These are phyloP conservation scores for Herpetospermum pedunculosum DNA, from an alignment of 306 rosid genomes.

Conservation along the genomic window DNA sequence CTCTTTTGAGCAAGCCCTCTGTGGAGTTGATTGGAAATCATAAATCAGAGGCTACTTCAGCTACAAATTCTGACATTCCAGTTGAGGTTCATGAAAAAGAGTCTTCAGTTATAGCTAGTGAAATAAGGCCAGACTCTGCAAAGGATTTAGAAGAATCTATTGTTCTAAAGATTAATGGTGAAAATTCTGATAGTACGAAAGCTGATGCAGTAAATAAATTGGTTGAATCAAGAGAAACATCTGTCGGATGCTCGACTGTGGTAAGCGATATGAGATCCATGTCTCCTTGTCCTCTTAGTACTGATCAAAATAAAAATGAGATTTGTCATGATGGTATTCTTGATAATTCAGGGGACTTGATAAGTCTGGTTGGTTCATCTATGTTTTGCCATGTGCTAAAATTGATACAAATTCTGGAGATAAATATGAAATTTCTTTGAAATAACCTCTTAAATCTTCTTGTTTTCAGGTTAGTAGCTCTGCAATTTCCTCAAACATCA, in stretches of 20 bases:
- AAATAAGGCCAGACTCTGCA: conserved; percentile 2
- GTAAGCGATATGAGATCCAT: conserved; percentile 18
- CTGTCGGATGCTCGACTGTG: conserved; percentile 14
- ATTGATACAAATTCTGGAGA: conserved; percentile 17
- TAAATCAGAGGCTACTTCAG: conserved; percentile 20
- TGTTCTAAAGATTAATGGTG: conserved; percentile 9
- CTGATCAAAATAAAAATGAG: conserved; percentile 18
- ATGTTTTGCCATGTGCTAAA: conserved; percentile 15
- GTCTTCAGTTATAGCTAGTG: conserved; percentile 15
- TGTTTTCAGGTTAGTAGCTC: conserved; percentile 14
- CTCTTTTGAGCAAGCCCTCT: conserved; percentile 24
- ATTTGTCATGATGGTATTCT: conserved; percentile 22
- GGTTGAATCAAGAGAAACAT: conserved; percentile 19
- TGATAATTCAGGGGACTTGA: conserved; percentile 11
- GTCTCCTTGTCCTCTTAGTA: conserved; percentile 16
- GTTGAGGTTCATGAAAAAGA: conserved; percentile 14
- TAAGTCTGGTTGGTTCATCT: conserved; percentile 21
- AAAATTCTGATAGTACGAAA: conserved; percentile 15
- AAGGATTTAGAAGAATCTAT: conserved; percentile 20
- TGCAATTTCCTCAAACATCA: conserved; percentile 16
- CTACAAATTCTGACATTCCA: conserved; percentile 13
- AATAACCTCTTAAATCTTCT: conserved; percentile 26
- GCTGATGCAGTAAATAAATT: conserved; percentile 22
- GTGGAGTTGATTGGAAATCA: conserved; percentile 24
- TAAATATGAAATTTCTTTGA: conserved; percentile 21